Evolutionary conservation across 192 early-diverging fungal genomes (phyloP).

Genomic region (Coemansia sp.): DNA sequence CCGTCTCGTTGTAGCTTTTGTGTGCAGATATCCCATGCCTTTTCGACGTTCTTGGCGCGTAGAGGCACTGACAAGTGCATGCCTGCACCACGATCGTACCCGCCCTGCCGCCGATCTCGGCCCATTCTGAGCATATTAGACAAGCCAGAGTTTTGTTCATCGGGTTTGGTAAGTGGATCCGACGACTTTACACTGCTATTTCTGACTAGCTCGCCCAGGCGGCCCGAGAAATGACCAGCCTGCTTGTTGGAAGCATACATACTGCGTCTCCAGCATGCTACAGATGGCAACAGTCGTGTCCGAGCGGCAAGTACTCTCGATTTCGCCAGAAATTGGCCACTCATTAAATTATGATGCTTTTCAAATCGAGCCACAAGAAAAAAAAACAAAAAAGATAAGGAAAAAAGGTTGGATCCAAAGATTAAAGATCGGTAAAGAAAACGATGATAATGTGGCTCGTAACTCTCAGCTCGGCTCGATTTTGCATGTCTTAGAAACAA

Average conservation of each 20-base stretch:
- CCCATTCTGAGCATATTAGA: constrained; percentile 1
- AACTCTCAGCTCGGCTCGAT: not conserved
- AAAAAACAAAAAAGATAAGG: not conserved
- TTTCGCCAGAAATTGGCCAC: not conserved
- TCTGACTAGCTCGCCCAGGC: not conserved
- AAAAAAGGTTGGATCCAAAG: not conserved
- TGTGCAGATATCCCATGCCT: constrained; percentile 51
- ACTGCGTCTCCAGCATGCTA: not conserved
- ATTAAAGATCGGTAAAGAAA: not conserved
- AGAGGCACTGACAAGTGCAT: constrained; percentile 39
- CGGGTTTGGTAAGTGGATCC: constrained; percentile 6
- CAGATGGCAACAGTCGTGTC: not conserved
- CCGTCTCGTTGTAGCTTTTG: constrained; percentile 1
- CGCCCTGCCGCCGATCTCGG: constrained; percentile 12
- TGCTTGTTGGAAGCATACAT: not conserved
- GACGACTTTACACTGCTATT: not conserved
- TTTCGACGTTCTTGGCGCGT: constrained; percentile 34
- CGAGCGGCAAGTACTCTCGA: not conserved
- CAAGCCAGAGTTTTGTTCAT: not conserved
- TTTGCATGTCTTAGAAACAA: not conserved
- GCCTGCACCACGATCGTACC: constrained; percentile 13
- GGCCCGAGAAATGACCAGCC: not conserved
- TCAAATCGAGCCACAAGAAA: not conserved
- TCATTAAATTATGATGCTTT: not conserved
- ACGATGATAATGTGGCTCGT: not conserved